Percentiles rank a stretch among this genome's conserved stretches.
These are phyloP conservation scores for Salvia rosmarinus DNA, from an alignment of 257 asterid genomes.

Conservation along the genomic window DNA sequence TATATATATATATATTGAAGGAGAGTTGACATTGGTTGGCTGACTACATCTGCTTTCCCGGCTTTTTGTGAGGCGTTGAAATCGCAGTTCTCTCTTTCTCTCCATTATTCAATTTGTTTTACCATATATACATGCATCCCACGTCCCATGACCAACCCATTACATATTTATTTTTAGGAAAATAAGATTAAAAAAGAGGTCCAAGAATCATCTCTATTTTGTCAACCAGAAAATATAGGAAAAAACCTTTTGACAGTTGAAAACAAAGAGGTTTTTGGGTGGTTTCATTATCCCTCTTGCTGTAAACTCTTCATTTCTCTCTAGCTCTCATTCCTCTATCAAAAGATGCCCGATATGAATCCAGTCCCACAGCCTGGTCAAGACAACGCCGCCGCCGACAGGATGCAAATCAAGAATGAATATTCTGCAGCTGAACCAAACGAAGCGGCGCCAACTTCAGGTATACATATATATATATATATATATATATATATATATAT, in stretches of 20 bases:
- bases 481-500: background rate
- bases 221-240: slow-evolving; percentile 28
- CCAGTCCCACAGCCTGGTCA: no score
- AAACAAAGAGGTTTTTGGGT: slow-evolving; percentile 30
- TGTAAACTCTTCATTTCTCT: background rate
- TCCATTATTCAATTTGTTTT: background rate
- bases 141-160: slow-evolving; percentile 41
- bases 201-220: slow-evolving; percentile 2
- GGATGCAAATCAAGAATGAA: slow-evolving; percentile 23
- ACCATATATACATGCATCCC: slow-evolving; percentile 55
- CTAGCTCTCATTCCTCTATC: background rate
- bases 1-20: no score
- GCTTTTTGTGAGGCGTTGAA: slow-evolving; percentile 41
- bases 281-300: slow-evolving; percentile 1
- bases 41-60: no score
- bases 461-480: slow-evolving; percentile 21
- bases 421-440: slow-evolving; percentile 22
- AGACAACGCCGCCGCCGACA: no score
- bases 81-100: slow-evolving; percentile 1
- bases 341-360: slow-evolving; percentile 6
- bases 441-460: slow-evolving; percentile 34
- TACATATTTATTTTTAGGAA: background rate
- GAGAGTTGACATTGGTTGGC: no score
- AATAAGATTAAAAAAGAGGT: background rate
- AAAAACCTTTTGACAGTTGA: slow-evolving; percentile 23